Evolutionary conservation across 345 rosid genomes (phyloP).

Genomic region (Mallotus nudiflorus): DNA sequence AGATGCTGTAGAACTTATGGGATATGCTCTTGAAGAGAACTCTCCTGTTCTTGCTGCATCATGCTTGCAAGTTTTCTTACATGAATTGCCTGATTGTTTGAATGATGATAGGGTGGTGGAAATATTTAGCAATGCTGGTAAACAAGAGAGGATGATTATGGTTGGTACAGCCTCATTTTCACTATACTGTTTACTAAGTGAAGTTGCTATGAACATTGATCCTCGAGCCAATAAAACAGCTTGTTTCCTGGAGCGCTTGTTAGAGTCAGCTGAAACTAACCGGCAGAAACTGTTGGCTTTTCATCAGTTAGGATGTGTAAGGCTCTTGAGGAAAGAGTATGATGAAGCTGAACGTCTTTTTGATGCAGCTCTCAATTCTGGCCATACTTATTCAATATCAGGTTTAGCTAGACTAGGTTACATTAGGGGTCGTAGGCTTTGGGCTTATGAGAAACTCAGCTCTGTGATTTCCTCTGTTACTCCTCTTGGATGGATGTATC

Average conservation of each 20-base stretch:
- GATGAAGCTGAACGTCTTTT: slow-evolving; percentile 74
- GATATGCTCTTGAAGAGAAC: slow-evolving; percentile 77
- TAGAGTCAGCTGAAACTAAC: slow-evolving; percentile 71
- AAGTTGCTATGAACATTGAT: slow-evolving; percentile 81
- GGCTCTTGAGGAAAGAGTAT: slow-evolving; percentile 79
- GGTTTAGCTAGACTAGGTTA: slow-evolving; percentile 81
- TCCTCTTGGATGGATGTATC: slow-evolving; percentile 94
- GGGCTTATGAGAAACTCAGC: slow-evolving; percentile 79
- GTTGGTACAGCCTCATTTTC: slow-evolving; percentile 79
- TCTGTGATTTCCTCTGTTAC: slow-evolving; percentile 65
- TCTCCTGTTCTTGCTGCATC: slow-evolving; percentile 81
- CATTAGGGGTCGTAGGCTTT: slow-evolving; percentile 60
- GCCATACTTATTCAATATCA: slow-evolving; percentile 76
- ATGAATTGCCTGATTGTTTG: slow-evolving; percentile 74
- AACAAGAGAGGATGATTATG: slow-evolving; percentile 63
- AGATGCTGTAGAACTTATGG: slow-evolving; percentile 89
- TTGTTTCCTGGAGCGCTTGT: slow-evolving; percentile 59
- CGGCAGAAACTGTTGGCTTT: slow-evolving; percentile 73
- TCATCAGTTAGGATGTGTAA: slow-evolving; percentile 90
- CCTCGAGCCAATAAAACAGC: slow-evolving; percentile 65
- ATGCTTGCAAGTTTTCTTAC: slow-evolving; percentile 80
- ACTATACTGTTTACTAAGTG: slow-evolving; percentile 77
- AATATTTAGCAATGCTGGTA: slow-evolving; percentile 52
- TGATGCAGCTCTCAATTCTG: slow-evolving; percentile 61
- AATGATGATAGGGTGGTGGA: slow-evolving; percentile 67